phyloP scores from a whole-genome alignment of 2,329 filamentous ascomycete genomes.

The Aspergillus flavus region DNA sequence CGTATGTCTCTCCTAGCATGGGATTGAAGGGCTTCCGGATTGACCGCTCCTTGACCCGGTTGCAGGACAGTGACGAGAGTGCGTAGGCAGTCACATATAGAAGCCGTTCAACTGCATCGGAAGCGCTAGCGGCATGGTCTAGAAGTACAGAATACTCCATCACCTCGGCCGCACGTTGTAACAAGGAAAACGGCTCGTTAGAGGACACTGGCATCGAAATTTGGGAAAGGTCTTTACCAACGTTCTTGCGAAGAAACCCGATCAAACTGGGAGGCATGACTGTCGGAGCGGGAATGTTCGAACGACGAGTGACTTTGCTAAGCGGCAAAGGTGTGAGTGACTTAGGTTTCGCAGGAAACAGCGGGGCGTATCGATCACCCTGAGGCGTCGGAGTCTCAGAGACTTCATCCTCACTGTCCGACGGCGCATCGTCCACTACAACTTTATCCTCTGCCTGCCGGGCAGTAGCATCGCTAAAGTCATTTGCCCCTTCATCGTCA shows the following conservation, averaged over 20 bases:
- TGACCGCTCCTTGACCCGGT: conserved; percentile 83
- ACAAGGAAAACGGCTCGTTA: conserved; percentile 86
- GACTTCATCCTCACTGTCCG: conserved; percentile 61
- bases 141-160: conserved; percentile 87
- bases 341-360: conserved; percentile 78
- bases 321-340: conserved; percentile 77
- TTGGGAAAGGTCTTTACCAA: conserved; percentile 94
- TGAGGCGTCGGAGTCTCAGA: conserved; percentile 42
- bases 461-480: conserved; percentile 31
- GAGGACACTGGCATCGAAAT: conserved; percentile 97
- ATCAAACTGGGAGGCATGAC: conserved; percentile 87
- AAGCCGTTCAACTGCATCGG: conserved; percentile 69
- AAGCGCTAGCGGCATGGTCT: conserved; percentile 65
- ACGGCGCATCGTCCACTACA: conserved; percentile 61
- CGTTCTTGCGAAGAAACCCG: conserved; percentile 92
- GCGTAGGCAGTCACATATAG: conserved; percentile 89
- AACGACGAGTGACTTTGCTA: conserved; percentile 65
- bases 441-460: conserved; percentile 62
- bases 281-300: conserved; percentile 71
- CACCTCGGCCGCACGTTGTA: conserved; percentile 88
- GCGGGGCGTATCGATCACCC: conserved; percentile 43
- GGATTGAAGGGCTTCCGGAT: conserved; percentile 98
- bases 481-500: conserved; percentile 64
- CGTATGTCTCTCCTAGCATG: conserved; percentile 92
- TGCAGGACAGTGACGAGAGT: conserved; percentile 79